Percentiles rank a stretch among this genome's conserved stretches.
These are phyloP conservation scores for Tolypocladium ovalisporum DNA, from an alignment of 2,329 filamentous ascomycete genomes.

Conservation along the genomic window DNA sequence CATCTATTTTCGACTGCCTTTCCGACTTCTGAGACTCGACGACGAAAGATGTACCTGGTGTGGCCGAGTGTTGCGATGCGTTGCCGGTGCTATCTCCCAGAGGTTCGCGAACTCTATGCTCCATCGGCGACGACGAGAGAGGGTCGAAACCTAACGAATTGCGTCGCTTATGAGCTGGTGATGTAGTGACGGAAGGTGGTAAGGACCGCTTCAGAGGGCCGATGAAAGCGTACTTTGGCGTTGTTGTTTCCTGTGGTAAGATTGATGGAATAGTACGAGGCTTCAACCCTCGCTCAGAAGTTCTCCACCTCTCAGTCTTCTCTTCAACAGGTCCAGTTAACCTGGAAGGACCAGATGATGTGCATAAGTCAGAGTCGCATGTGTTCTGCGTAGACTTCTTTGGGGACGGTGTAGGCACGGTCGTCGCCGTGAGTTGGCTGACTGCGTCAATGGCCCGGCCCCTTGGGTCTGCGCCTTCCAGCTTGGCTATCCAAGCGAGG, in stretches of 20 bases:
- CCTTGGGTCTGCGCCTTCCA: constrained; percentile 44
- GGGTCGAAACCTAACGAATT: not conserved
- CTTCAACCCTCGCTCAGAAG: not conserved
- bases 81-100: constrained; percentile 13
- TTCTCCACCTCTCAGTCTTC: not conserved
- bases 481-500: constrained; percentile 45
- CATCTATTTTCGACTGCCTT: not conserved
- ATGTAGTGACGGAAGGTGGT: not conserved
- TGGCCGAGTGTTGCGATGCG: constrained; percentile 3
- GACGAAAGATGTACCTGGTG: not conserved
- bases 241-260: not conserved
- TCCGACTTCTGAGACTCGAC: not conserved
- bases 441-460: constrained; percentile 28
- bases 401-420: constrained; percentile 23
- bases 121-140: not conserved
- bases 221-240: not conserved
- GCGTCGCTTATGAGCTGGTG: constrained; percentile 10
- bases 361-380: not conserved
- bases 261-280: not conserved
- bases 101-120: constrained; percentile 7
- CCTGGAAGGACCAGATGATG: not conserved
- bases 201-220: constrained; percentile 3
- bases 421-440: constrained; percentile 34
- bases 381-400: constrained; percentile 14
- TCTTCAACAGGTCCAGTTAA: not conserved